Conservation (phyloP, 2,329 filamentous ascomycete genomes). For the Lasiodiplodia sp. region DNA sequence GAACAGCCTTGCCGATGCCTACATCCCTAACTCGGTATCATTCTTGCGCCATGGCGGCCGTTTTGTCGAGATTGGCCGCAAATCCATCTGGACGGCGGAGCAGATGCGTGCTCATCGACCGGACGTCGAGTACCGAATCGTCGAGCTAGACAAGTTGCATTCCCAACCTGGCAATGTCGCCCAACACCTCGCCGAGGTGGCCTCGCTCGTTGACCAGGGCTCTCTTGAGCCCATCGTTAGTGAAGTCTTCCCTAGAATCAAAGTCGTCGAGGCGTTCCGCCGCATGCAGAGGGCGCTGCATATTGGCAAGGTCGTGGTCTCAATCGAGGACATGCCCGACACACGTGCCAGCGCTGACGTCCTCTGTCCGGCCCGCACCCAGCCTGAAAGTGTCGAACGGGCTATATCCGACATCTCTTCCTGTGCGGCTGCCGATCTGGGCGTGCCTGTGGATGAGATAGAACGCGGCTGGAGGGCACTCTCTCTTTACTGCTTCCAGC, state of each 20-base stretch:
- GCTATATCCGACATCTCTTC: not conserved
- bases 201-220: not conserved
- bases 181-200: not conserved
- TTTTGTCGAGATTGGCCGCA: constrained; percentile 36
- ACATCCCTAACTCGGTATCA: constrained; percentile 37
- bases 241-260: constrained; percentile 31
- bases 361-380: not conserved
- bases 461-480: not conserved
- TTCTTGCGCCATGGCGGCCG: constrained; percentile 40
- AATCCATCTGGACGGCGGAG: constrained; percentile 23
- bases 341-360: not conserved
- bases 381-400: not conserved
- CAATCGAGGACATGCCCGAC: not conserved
- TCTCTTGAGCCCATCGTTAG: not conserved
- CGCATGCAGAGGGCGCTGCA: constrained; percentile 28
- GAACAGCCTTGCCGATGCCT: constrained; percentile 40
- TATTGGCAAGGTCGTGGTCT: constrained; percentile 34
- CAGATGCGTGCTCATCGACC: not conserved
- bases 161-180: not conserved
- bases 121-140: not conserved
- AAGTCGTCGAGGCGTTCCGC: constrained; percentile 33
- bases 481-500: not conserved
- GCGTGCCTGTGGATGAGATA: not conserved
- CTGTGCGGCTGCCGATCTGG: not conserved
- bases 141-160: not conserved